phyloP scores from a whole-genome alignment of 2,329 filamentous ascomycete genomes.

The Colletotrichum incanum region DNA sequence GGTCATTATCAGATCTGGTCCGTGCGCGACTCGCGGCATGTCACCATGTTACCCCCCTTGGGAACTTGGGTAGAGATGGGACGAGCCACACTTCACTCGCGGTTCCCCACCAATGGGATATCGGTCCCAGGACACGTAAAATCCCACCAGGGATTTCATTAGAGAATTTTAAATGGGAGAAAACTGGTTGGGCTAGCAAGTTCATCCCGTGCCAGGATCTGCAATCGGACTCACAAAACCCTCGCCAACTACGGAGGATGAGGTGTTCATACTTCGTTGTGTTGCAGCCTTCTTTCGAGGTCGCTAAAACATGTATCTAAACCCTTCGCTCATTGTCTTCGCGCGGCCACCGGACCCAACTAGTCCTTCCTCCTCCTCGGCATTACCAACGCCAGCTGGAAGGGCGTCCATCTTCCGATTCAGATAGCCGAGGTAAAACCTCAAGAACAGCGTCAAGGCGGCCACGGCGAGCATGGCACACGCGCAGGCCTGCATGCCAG shows the following conservation, averaged over 20 bases:
- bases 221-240: background rate
- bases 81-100: background rate
- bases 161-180: background rate
- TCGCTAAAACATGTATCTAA: constrained; percentile 65
- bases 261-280: background rate
- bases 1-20: constrained; percentile 1
- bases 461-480: constrained; percentile 75
- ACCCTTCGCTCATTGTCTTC: constrained; percentile 49
- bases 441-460: constrained; percentile 67
- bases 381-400: constrained; percentile 47
- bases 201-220: background rate
- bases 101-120: background rate
- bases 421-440: constrained; percentile 65
- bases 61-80: background rate
- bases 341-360: constrained; percentile 52
- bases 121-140: background rate
- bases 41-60: background rate
- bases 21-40: constrained; percentile 4
- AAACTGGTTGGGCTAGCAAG: background rate
- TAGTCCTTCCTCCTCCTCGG: constrained; percentile 58
- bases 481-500: constrained; percentile 75
- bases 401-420: constrained; percentile 64
- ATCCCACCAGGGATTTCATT: background rate
- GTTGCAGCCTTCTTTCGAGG: background rate
- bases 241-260: no score